These are phyloP conservation scores for Xylariaceae sp. DNA, from an alignment of 2,329 filamentous ascomycete species.

Conservation along the genomic window DNA sequence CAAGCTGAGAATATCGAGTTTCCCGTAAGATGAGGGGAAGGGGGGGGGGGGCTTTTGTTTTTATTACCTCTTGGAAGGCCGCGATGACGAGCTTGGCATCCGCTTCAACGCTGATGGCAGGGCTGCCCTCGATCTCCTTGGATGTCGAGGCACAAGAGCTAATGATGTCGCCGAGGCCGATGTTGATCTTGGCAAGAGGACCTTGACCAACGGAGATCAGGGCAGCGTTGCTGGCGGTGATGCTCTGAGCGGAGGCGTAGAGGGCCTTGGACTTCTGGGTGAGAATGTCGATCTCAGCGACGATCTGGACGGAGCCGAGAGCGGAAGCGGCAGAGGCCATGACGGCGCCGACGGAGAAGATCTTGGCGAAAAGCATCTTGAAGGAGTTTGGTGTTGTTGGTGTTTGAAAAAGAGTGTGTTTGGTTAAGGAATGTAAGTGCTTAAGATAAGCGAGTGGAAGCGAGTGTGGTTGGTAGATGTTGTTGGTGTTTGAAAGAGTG, in stretches of 20 bases:
- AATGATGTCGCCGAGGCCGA: conserved; percentile 14
- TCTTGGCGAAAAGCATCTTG: conserved; percentile 19
- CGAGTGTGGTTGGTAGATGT: no score
- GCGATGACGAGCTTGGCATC: conserved; percentile 12
- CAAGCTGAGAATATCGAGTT: neutral
- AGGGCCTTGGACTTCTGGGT: conserved; percentile 7
- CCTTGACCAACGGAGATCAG: conserved; percentile 11
- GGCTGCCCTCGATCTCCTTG: neutral
- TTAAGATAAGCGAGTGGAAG: no score
- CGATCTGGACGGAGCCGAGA: conserved; percentile 10
- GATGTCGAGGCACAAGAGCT: conserved; percentile 1
- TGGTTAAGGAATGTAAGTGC: neutral
- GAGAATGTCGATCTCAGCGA: conserved; percentile 3
- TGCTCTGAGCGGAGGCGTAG: conserved; percentile 10
- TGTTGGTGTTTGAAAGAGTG: no score
- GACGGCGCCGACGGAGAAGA: conserved; percentile 12
- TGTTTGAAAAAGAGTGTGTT: neutral
- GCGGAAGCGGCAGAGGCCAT: conserved; percentile 14
- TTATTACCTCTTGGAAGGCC: conserved; percentile 11
- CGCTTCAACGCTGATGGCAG: conserved; percentile 2
- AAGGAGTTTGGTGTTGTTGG: neutral
- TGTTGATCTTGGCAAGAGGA: conserved; percentile 7
- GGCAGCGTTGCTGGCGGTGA: conserved; percentile 14
- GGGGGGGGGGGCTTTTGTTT: neutral
- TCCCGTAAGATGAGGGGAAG: no score